Evolutionary conservation across 2,329 filamentous ascomycete genomes (phyloP).

Genomic region (Ophiostoma ulmi): DNA sequence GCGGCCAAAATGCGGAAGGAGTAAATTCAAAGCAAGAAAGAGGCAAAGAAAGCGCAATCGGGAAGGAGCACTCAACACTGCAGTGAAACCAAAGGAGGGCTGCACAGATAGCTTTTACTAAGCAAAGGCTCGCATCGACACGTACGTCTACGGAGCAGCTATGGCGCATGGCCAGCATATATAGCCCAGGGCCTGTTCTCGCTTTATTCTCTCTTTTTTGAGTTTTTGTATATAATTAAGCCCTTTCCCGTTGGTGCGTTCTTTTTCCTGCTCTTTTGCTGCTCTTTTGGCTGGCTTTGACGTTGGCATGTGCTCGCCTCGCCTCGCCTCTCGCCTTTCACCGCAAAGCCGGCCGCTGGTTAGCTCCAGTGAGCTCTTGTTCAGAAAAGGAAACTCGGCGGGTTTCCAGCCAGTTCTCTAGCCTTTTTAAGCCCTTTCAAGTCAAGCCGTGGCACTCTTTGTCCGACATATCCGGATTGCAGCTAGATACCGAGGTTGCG

Average conservation of each 20-base stretch:
- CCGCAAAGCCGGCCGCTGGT: not conserved
- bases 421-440: not conserved
- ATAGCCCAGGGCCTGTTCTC: not conserved
- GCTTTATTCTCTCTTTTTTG: not conserved
- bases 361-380: not conserved
- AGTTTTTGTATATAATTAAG: not conserved
- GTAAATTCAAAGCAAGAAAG: not conserved
- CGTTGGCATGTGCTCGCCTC: slow-evolving; percentile 9
- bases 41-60: not conserved
- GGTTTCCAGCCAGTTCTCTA: not conserved
- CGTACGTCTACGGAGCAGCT: not conserved
- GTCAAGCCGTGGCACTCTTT: not conserved
- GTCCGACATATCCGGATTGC: not conserved
- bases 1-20: not conserved
- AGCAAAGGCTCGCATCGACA: not conserved
- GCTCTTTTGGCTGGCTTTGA: not conserved
- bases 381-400: not conserved
- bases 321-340: not conserved
- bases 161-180: not conserved
- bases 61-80: slow-evolving; percentile 1
- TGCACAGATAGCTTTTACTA: slow-evolving; percentile 1
- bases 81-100: slow-evolving; percentile 2
- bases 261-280: not conserved
- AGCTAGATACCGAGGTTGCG: not conserved
- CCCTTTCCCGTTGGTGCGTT: not conserved